phyloP scores from a whole-genome alignment of 345 rosid species.

The Eucalyptus erythrocorys region DNA sequence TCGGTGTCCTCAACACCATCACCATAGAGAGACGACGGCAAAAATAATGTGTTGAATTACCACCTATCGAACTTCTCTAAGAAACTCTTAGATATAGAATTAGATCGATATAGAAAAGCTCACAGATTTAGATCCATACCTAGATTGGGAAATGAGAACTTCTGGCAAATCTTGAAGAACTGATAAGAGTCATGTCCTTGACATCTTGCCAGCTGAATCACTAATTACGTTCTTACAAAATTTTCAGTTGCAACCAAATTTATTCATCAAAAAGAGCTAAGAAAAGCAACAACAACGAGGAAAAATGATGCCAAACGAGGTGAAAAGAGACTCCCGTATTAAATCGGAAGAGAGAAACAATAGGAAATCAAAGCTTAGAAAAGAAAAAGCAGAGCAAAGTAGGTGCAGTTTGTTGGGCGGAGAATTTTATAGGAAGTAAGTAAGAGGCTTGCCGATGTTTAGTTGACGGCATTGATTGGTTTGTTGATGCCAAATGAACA shows the following conservation, averaged over 20 bases:
- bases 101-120: too few relatives aligned
- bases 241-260: not conserved
- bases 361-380: not conserved
- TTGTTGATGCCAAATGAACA: not conserved
- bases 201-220: too few relatives aligned
- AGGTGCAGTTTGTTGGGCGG: not conserved
- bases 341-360: too few relatives aligned
- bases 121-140: too few relatives aligned
- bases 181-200: too few relatives aligned
- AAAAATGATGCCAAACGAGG: not conserved
- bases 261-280: not conserved
- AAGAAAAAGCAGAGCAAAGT: not conserved
- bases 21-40: accelerated
- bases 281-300: not conserved
- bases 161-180: accelerated
- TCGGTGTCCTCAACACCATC: not conserved
- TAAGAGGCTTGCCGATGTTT: not conserved
- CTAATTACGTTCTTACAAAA: too few relatives aligned
- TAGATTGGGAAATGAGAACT: too few relatives aligned
- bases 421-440: not conserved
- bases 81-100: too few relatives aligned
- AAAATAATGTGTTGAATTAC: not conserved
- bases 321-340: not conserved
- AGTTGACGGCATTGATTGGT: not conserved
- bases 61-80: not conserved